Conservation (phyloP, 73 alveolate genomes). For the Durusdinium trenchii region DNA sequence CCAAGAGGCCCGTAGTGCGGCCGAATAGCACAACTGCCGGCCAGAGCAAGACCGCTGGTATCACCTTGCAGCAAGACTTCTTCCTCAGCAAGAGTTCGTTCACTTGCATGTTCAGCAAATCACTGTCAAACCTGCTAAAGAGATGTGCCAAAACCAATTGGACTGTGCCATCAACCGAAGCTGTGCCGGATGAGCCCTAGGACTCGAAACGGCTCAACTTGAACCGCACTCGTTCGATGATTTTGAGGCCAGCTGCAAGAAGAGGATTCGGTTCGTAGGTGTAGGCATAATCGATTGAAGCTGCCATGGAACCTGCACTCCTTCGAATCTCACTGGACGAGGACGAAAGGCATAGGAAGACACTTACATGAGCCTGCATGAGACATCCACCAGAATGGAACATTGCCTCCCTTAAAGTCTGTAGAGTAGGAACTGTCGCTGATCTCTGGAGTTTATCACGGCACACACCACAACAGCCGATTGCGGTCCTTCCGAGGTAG, state of each 20-base stretch:
- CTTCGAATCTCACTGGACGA: not conserved
- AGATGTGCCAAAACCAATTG: not conserved
- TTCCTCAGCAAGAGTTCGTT: slow-evolving; percentile 7
- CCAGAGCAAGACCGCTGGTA: slow-evolving; percentile 35
- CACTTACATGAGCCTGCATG: not conserved
- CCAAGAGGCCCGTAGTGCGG: slow-evolving; percentile 27
- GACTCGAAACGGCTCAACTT: no score
- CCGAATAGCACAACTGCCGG: slow-evolving; percentile 18
- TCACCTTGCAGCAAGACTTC: slow-evolving; percentile 37
- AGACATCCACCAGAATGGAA: not conserved
- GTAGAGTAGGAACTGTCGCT: no score
- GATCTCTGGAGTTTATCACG: no score
- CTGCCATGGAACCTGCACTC: slow-evolving; percentile 79
- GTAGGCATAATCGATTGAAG: slow-evolving; percentile 31
- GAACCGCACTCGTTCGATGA: no score
- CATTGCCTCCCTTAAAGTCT: not conserved
- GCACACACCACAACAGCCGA: no score
- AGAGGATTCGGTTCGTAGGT: slow-evolving; percentile 77
- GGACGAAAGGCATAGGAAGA: not conserved
- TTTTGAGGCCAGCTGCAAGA: no score
- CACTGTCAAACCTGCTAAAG: no score
- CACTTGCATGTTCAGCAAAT: not conserved
- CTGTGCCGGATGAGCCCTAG: no score
- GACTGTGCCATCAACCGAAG: not conserved
- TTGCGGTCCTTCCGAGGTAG: slow-evolving; percentile 79